phyloP scores from a whole-genome alignment of 306 rosid species.

The Fragaria nilgerrensis region DNA sequence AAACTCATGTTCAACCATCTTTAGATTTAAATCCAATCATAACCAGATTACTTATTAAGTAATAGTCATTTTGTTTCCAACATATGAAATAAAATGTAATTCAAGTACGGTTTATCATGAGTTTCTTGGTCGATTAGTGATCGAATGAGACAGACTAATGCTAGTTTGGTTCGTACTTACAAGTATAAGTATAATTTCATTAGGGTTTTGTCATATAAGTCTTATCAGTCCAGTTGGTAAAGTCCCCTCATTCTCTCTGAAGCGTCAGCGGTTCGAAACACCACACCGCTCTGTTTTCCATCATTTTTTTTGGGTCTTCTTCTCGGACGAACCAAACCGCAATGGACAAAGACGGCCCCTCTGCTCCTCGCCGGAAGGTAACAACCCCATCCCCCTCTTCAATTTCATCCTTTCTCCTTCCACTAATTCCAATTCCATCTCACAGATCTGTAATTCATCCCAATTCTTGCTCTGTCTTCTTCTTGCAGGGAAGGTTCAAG shows the following conservation, averaged over 20 bases:
- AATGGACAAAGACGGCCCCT: neutral
- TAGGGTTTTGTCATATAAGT: neutral
- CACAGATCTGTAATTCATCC: neutral
- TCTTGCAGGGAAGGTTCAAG: neutral
- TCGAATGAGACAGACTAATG: too few relatives aligned
- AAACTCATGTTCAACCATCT: too few relatives aligned
- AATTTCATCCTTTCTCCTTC: neutral
- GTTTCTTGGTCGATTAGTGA: too few relatives aligned
- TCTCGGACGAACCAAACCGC: neutral
- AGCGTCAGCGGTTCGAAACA: neutral
- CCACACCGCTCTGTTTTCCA: too few relatives aligned
- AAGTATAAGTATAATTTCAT: neutral
- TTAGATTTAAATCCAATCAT: too few relatives aligned
- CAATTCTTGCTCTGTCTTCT: neutral
- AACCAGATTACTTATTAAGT: too few relatives aligned
- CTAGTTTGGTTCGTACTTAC: too few relatives aligned
- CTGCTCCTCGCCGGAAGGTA: constrained; percentile 15
- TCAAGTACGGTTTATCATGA: fast-evolving
- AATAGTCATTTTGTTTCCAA: too few relatives aligned
- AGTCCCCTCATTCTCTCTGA: neutral
- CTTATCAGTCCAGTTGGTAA: neutral
- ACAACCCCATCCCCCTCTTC: neutral
- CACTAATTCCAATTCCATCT: neutral
- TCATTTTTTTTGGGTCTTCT: neutral
- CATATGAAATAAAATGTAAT: too few relatives aligned